Conservation (phyloP, 2,329 filamentous ascomycete genomes). For the Penicillium sp. region DNA sequence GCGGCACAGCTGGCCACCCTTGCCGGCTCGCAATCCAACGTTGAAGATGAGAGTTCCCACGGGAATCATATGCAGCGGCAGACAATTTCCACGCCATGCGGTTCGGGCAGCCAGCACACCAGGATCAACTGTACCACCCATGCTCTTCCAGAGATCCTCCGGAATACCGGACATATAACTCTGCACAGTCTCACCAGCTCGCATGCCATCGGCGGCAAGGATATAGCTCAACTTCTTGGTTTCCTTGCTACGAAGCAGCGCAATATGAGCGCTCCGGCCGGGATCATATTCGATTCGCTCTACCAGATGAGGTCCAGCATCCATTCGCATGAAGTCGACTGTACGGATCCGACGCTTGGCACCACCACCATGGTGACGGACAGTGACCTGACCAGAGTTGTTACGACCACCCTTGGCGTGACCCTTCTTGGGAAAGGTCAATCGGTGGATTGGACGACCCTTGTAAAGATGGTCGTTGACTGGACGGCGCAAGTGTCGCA, state of each 20-base stretch:
- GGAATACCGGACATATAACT: conserved; percentile 92
- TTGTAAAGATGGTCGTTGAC: conserved; percentile 98
- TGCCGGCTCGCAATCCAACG: conserved; percentile 71
- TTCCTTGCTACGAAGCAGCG: conserved; percentile 73
- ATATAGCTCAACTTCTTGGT: conserved; percentile 84
- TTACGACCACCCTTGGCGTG: conserved; percentile 93
- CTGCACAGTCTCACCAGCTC: conserved; percentile 86
- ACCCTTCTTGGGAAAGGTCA: conserved; percentile 91
- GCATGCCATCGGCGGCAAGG: conserved; percentile 89
- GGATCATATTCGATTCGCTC: conserved; percentile 97
- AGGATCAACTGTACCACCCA: conserved; percentile 90
- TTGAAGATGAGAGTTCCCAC: conserved; percentile 92
- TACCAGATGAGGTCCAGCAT: conserved; percentile 79
- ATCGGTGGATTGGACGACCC: conserved; percentile 74
- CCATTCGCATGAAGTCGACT: conserved; percentile 80
- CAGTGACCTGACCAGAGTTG: conserved; percentile 78
- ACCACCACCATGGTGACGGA: conserved; percentile 89
- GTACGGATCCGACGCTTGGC: conserved; percentile 88
- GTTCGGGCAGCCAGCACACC: conserved; percentile 96
- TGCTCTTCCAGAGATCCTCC: conserved; percentile 78
- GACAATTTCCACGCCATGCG: conserved; percentile 88
- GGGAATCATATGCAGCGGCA: conserved; percentile 94
- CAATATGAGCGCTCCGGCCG: conserved; percentile 88
- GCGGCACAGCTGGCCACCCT: conserved; percentile 85
- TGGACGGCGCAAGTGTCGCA: conserved; percentile 85